Evolutionary conservation across 768 basidiomycete species (phyloP), one percentile per base, ranked within the genome.

Genomic region (Neoboletus magnificus): DNA sequence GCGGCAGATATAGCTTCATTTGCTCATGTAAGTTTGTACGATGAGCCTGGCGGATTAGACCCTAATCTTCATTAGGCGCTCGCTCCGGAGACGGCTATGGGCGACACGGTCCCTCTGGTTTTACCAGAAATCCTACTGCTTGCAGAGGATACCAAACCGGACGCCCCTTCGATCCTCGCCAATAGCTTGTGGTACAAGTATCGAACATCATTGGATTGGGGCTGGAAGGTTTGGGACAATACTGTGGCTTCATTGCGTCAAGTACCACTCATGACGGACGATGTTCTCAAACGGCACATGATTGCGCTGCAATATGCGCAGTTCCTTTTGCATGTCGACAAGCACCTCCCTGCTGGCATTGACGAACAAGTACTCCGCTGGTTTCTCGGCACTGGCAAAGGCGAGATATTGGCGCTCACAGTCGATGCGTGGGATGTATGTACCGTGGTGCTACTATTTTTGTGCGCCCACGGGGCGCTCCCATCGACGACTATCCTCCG

Each of bases 101-200:
- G 72, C 8, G 71, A 70, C 16, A 59, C 48, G 15, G 77, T 74
- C 2, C 79, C 79, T 16, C 53, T 52, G 1, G 71, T 68, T 40
- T 69, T 80, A 11, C 83, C 86, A 0, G 89, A 91, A 66, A 87
- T 91, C 37, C 73, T 87, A 20, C 66, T 83, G 9, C 78, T 91
- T n/a, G 80, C 81, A 5, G 80, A 77, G 11, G 82, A 89, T 63
- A 70, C 77, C 3, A 77, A 79, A 48, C 73, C 74, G 0, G 83
- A 86, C 54, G 87, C 84, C 6, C 80, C 87, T 2, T 84, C 84
- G 1, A 78, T 80, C 45, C 81, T 93, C 22, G 90, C 89, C 0
- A 87, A 87, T 61, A 80, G 80, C 44, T 74, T 93, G 15, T 93
- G 91, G 91, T 87, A 89, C 70, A 87, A 89, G 65, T 91, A 91